Evolutionary conservation across 2,329 filamentous ascomycete species (phyloP).

Genomic region (Stagonosporopsis chrysanthemi): DNA sequence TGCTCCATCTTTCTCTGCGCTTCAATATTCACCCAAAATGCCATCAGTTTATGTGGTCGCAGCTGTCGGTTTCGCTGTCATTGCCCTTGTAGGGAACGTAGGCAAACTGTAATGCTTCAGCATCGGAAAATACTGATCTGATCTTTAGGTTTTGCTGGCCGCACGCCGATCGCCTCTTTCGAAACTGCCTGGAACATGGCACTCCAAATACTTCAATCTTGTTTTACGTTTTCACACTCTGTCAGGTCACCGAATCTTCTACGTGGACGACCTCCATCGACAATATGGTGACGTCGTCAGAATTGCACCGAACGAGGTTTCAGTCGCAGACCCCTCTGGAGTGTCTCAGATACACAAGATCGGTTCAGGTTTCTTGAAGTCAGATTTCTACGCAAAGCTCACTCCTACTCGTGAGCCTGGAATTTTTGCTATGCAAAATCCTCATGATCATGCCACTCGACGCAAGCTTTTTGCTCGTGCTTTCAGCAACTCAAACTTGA

Average conservation of each 20-base stretch:
- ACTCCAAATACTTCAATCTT: constrained; percentile 39
- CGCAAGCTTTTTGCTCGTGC: constrained; percentile 48
- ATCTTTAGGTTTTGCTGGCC: neutral
- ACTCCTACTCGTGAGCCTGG: constrained; percentile 36
- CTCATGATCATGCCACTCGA: constrained; percentile 44
- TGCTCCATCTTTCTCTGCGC: neutral
- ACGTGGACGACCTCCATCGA: constrained; percentile 49
- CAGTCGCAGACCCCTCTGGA: constrained; percentile 27
- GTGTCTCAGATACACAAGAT: constrained; percentile 43
- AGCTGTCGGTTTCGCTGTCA: neutral
- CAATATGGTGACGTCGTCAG: constrained; percentile 39
- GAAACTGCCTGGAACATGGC: constrained; percentile 41
- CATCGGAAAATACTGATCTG: neutral
- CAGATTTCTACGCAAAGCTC: constrained; percentile 48
- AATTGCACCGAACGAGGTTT: constrained; percentile 35
- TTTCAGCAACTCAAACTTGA: constrained; percentile 48
- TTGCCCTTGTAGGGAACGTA: constrained; percentile 3
- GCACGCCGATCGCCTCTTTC: constrained; percentile 14
- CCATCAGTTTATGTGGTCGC: constrained; percentile 1
- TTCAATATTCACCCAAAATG: neutral
- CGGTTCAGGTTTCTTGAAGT: constrained; percentile 53
- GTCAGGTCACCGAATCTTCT: constrained; percentile 48
- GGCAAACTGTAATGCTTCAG: neutral
- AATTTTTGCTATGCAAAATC: constrained; percentile 51
- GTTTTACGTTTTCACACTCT: constrained; percentile 48